These are phyloP conservation scores for Stachybotrys chartarum DNA, from an alignment of 2,329 filamentous ascomycete species.

Conservation along the genomic window DNA sequence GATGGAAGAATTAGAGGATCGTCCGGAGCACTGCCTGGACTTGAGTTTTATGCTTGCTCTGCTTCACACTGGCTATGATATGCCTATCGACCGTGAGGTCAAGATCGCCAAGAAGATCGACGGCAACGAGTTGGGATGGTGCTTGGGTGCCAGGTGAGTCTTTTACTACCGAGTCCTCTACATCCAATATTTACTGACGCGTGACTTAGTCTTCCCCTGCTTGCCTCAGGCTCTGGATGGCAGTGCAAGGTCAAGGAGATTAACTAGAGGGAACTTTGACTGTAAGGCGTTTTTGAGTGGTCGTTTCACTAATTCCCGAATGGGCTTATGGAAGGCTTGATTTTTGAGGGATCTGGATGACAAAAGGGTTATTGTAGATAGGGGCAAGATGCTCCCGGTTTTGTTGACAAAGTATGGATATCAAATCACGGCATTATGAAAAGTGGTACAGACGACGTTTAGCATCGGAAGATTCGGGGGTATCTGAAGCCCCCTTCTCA, in stretches of 20 bases:
- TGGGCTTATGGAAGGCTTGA: background rate
- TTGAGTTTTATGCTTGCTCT: slow-evolving; percentile 94
- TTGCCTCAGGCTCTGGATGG: slow-evolving; percentile 81
- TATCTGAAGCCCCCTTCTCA: background rate
- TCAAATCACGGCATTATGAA: background rate
- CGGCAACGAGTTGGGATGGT: slow-evolving; percentile 95
- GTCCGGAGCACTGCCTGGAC: slow-evolving; percentile 90
- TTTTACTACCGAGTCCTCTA: background rate
- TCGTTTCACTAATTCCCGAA: background rate
- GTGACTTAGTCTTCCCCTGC: slow-evolving; percentile 63
- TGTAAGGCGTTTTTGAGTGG: slow-evolving; percentile 16
- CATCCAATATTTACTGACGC: slow-evolving; percentile 7
- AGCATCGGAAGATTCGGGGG: background rate
- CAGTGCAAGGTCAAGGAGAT: slow-evolving; percentile 78
- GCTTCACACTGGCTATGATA: slow-evolving; percentile 92
- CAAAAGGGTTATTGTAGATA: background rate
- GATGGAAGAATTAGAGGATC: slow-evolving; percentile 68
- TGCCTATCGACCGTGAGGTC: slow-evolving; percentile 93
- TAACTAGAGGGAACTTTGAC: slow-evolving; percentile 33
- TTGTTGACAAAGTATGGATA: no score
- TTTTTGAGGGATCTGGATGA: background rate
- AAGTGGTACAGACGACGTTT: background rate
- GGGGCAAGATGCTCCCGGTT: background rate
- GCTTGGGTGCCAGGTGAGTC: slow-evolving; percentile 84
- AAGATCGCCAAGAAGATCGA: slow-evolving; percentile 99